These are phyloP conservation scores for Juglanconis sp. DNA, from an alignment of 2,329 filamentous ascomycete species.

Conservation along the genomic window DNA sequence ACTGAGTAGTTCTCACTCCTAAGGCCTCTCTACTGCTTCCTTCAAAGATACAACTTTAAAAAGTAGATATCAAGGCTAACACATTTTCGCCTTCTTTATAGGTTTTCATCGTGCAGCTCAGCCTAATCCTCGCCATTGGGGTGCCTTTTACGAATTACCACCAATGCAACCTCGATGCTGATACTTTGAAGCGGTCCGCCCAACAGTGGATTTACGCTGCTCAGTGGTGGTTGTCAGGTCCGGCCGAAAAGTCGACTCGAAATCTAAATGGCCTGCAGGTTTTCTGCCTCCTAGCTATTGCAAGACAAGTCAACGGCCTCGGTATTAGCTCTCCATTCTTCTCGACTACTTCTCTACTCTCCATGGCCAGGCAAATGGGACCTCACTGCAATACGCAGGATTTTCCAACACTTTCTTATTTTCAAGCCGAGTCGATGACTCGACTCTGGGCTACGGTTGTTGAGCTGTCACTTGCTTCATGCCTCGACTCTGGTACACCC, in stretches of 20 bases:
- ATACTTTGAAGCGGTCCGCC: slow-evolving; percentile 38
- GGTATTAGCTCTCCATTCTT: slow-evolving; percentile 24
- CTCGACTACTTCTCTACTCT: slow-evolving; percentile 27
- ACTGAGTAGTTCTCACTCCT: no score
- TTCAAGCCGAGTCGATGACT: slow-evolving; percentile 26
- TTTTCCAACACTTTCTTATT: slow-evolving; percentile 19
- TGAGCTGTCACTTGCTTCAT: slow-evolving; percentile 23
- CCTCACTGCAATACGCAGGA: slow-evolving; percentile 26
- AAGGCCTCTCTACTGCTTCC: background rate
- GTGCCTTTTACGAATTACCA: slow-evolving; percentile 29
- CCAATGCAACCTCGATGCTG: slow-evolving; percentile 38
- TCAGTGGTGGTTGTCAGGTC: slow-evolving; percentile 6
- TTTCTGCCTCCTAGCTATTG: slow-evolving; percentile 50
- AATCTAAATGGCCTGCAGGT: slow-evolving; percentile 49
- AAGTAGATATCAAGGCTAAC: background rate
- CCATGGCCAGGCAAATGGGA: slow-evolving; percentile 28
- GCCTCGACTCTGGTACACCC: slow-evolving; percentile 23
- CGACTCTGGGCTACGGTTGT: slow-evolving; percentile 29
- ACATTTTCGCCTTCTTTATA: slow-evolving; percentile 7
- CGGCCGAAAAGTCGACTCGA: slow-evolving; percentile 34
- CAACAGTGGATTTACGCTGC: slow-evolving; percentile 46
- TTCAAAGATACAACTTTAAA: no score
- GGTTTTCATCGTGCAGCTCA: slow-evolving; percentile 48
- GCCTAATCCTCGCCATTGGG: slow-evolving; percentile 51
- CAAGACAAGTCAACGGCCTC: slow-evolving; percentile 39